phyloP scores from a whole-genome alignment of 805 yeast genomes.

The Yarrowia sp. region DNA sequence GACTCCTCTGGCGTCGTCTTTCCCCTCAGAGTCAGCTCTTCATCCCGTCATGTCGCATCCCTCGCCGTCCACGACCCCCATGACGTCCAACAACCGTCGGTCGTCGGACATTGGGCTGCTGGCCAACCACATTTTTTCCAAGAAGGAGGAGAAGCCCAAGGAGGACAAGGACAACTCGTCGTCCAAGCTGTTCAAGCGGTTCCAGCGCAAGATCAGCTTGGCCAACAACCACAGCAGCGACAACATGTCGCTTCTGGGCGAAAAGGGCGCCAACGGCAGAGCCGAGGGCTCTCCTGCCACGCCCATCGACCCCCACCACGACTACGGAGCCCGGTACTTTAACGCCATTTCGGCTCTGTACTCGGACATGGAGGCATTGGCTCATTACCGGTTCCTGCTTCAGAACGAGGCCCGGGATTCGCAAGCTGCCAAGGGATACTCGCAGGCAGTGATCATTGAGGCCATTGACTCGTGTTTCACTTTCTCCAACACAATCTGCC shows the following conservation, averaged over 20 bases:
- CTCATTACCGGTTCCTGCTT: conserved; percentile 18
- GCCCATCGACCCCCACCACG: neutral
- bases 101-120: conserved; percentile 5
- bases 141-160: conserved; percentile 17
- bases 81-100: neutral
- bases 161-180: conserved; percentile 13
- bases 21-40: neutral
- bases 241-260: neutral
- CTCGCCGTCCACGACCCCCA: neutral
- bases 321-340: conserved; percentile 17
- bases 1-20: neutral
- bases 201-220: conserved; percentile 12
- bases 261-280: neutral
- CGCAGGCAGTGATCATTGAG: neutral
- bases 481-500: neutral
- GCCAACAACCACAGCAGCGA: neutral
- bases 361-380: conserved; percentile 18
- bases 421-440: neutral
- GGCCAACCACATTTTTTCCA: conserved; percentile 10
- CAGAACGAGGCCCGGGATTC: conserved; percentile 13
- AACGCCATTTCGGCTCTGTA: conserved; percentile 21
- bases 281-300: neutral
- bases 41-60: conserved; percentile 16
- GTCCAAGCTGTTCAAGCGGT: conserved; percentile 24
- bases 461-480: conserved; percentile 17